phyloP scores from a whole-genome alignment of 257 asterid species.

The Solanum dulcamara region DNA sequence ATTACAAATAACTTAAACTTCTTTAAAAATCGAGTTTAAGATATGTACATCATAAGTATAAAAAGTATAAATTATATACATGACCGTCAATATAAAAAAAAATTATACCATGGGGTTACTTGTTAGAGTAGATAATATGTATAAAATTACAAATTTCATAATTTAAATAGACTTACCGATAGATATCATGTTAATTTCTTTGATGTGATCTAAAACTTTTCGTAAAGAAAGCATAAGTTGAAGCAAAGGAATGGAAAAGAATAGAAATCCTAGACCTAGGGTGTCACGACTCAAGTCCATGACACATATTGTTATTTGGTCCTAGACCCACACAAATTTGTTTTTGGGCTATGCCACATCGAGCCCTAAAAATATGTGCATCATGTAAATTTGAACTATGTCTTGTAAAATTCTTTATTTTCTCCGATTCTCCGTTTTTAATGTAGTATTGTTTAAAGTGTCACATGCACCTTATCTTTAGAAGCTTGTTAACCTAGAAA shows the following conservation, averaged over 20 bases:
- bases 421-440: neutral
- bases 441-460: neutral
- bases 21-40: neutral
- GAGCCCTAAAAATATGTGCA: neutral
- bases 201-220: neutral
- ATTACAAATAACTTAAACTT: neutral
- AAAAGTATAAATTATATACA: neutral
- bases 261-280: neutral
- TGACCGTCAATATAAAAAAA: neutral
- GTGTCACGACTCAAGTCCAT: neutral
- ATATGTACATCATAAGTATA: neutral
- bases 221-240: neutral
- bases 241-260: neutral
- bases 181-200: neutral
- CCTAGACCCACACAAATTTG: neutral
- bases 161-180: neutral
- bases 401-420: neutral
- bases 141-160: neutral
- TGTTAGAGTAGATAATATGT: neutral
- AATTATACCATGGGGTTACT: neutral
- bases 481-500: neutral
- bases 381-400: neutral
- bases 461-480: neutral
- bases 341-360: neutral
- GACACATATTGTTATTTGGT: neutral